Evolutionary conservation across 306 rosid genomes (phyloP), one percentile per base, ranked within the genome.

Genomic region (Pyrus pyrifolia): DNA sequence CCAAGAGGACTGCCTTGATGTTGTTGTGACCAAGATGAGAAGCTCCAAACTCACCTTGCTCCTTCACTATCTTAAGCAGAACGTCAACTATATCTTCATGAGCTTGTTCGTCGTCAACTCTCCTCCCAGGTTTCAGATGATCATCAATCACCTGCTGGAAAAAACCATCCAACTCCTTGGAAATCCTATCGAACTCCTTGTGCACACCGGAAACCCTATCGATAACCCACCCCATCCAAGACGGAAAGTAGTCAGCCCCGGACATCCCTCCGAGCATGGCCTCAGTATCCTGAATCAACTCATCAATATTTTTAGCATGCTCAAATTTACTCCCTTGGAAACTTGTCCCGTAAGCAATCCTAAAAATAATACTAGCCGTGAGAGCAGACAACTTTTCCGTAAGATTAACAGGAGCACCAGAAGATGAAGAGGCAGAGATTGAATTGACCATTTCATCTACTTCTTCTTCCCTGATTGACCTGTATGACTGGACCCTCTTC

Each of bases 1-100:
- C 89, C 81, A 86, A 5, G 55, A 86, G 71, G 19, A 86, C 29
- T 30, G 85, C 91, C 79, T 85, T 86, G 46, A 81, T 77, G 59
- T 79, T 80, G 9, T 83, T 64, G 29, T 67, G 58, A 2, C 55
- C 65, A 25, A 85, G n/a, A 3, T 3, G 40, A 35, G 66, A 14
- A 19, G 25, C 71, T 15, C 76, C 80, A 42, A 22, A 10, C 29
- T 62, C 72, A 18, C 60, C 18, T 27, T 76, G 46, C 2, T 64
- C 80, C 25, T 21, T 71, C 74, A 62, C 71, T 22, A 79, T 55
- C 35, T 51, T 71, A 9, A 83, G 73, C 71, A 83, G 29, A 22
- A 83, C 76, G 19, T 70, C 86, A 30, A 83, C 74, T 31, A 83
- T 55, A 22, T 83, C 80, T 17, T 83, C 83, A 15, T 79, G 75